Percentiles rank a stretch among this genome's conserved stretches.
phyloP scores from a whole-genome alignment of 2,329 filamentous ascomycete species.

The Xylariomycetidae sp. region DNA sequence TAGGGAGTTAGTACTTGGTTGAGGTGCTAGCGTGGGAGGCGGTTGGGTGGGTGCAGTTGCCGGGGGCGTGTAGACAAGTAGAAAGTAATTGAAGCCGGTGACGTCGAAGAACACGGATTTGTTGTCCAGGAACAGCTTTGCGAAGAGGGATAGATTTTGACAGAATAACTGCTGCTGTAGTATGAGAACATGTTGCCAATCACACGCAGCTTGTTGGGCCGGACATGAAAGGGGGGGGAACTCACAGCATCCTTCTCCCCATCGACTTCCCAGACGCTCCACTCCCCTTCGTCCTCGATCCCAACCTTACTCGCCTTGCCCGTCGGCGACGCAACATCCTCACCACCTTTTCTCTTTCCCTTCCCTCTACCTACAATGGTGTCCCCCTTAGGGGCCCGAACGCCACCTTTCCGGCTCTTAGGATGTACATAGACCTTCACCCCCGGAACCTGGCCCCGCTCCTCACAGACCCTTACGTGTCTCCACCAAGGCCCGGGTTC shows the following conservation, averaged over 20 bases:
- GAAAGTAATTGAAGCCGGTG: slow-evolving; percentile 88
- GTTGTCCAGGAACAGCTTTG: slow-evolving; percentile 95
- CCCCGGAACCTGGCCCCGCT: slow-evolving; percentile 53
- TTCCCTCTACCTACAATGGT: slow-evolving; percentile 27
- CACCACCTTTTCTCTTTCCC: slow-evolving; percentile 27
- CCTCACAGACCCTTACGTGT: slow-evolving; percentile 55
- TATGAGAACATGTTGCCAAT: slow-evolving; percentile 5
- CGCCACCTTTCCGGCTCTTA: not conserved
- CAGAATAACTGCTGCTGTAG: slow-evolving; percentile 86
- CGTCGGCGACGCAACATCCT: slow-evolving; percentile 23
- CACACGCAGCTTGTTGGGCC: not conserved
- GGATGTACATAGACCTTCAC: slow-evolving; percentile 68
- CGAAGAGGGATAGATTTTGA: slow-evolving; percentile 92
- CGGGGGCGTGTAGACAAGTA: slow-evolving; percentile 70
- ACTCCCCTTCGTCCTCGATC: slow-evolving; percentile 62
- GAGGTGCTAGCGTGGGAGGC: not conserved
- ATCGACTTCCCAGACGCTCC: slow-evolving; percentile 89
- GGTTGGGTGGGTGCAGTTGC: slow-evolving; percentile 1
- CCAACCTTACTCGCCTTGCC: slow-evolving; percentile 36
- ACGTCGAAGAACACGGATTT: slow-evolving; percentile 99
- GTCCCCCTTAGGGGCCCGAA: not conserved
- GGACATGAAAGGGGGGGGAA: slow-evolving; percentile 11
- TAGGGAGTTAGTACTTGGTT: slow-evolving; percentile 1
- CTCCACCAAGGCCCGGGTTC: slow-evolving; percentile 55
- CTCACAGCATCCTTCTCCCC: slow-evolving; percentile 74